phyloP scores from a whole-genome alignment of 1,284 basidiomycete species.

The Ceratobasidium sp. region DNA sequence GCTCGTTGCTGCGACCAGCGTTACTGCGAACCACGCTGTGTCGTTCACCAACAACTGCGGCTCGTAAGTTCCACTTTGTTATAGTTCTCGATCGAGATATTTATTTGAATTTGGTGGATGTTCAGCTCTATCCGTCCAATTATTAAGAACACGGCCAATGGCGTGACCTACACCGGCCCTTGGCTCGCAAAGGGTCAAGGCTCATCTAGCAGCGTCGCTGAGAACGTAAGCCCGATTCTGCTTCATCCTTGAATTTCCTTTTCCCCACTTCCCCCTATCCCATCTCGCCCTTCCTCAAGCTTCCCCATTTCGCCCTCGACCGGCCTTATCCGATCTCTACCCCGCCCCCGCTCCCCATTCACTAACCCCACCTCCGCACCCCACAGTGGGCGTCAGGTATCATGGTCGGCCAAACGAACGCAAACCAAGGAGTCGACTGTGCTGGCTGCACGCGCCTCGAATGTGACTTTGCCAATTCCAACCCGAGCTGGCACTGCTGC shows the following conservation, averaged over 20 bases:
- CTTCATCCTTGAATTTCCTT: no score
- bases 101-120: not conserved
- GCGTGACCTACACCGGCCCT: conserved; percentile 30
- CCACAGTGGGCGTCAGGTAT: conserved; percentile 30
- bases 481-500: conserved; percentile 31
- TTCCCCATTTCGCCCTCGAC: no score
- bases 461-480: conserved; percentile 36
- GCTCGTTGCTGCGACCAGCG: conserved; percentile 12
- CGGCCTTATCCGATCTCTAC: not conserved
- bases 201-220: conserved; percentile 35
- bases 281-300: no score
- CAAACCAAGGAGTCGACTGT: conserved; percentile 34
- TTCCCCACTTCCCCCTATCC: no score
- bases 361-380: not conserved
- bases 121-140: conserved; percentile 24
- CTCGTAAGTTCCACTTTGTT: conserved; percentile 1
- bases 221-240: conserved; percentile 14
- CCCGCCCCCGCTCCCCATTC: not conserved
- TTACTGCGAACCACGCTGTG: conserved; percentile 17
- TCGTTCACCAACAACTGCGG: conserved; percentile 36
- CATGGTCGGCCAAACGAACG: conserved; percentile 28
- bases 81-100: no score
- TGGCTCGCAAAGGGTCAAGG: conserved; percentile 13
- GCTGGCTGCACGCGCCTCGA: conserved; percentile 30
- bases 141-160: conserved; percentile 38